These are phyloP conservation scores for Leonotis leonurus DNA, from an alignment of 257 asterid genomes.

Conservation along the genomic window DNA sequence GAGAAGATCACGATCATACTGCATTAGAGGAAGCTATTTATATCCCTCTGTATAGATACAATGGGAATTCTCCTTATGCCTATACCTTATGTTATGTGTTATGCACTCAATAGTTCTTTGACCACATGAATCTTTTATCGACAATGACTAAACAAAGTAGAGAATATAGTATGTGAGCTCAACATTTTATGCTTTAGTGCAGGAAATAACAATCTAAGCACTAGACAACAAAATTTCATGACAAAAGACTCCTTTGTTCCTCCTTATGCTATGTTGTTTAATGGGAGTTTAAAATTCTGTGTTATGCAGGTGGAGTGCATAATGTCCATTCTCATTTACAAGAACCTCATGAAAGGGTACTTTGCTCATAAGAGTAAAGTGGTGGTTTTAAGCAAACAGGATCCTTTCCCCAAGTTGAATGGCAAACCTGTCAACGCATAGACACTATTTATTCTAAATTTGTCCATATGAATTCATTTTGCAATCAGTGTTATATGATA, in stretches of 20 bases:
- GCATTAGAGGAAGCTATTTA: no score
- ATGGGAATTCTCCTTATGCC: no score
- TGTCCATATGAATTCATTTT: no score
- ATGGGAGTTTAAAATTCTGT: neutral
- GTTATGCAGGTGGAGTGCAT: slow-evolving; percentile 83
- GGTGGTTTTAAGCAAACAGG: slow-evolving; percentile 88
- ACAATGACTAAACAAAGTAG: no score
- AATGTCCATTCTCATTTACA: slow-evolving; percentile 78
- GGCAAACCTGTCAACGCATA: slow-evolving; percentile 73
- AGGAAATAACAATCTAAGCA: neutral
- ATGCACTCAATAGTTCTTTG: no score
- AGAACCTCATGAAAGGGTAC: slow-evolving; percentile 87
- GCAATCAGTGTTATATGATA: no score
- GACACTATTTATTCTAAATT: neutral
- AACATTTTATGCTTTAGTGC: neutral
- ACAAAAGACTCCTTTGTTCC: neutral
- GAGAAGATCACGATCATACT: neutral
- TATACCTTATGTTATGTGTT: no score
- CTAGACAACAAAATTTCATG: neutral
- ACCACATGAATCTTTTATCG: no score
- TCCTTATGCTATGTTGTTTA: neutral
- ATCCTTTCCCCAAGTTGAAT: slow-evolving; percentile 84
- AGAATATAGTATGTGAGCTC: neutral
- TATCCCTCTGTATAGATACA: neutral
- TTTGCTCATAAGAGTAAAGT: slow-evolving; percentile 97